Evolutionary conservation across 164 flowering plant species (phyloP).

Genomic region (Santalum album): DNA sequence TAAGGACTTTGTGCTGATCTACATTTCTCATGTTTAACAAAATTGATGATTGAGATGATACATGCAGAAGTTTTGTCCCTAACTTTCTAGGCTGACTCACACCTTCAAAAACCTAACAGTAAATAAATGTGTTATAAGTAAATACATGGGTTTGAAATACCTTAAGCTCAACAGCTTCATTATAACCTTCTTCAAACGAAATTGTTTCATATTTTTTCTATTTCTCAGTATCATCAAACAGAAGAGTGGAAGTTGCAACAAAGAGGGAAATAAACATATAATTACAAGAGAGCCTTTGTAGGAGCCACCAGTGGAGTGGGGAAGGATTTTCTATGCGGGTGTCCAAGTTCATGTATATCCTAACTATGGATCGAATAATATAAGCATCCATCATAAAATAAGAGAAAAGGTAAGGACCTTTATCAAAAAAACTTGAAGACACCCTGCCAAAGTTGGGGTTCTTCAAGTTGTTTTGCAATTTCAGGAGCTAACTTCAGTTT

Average conservation of each 20-base stretch:
- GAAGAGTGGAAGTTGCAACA: constrained; percentile 69
- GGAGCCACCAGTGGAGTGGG: no score
- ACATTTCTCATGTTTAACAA: no score
- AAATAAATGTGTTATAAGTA: no score
- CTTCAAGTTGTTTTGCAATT: constrained; percentile 85
- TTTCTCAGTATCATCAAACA: constrained; percentile 73
- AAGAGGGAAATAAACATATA: neutral
- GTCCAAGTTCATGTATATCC: no score
- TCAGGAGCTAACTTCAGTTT: constrained; percentile 73
- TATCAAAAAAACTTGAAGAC: constrained; percentile 60
- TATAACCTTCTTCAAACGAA: constrained; percentile 56
- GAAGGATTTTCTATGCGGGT: no score
- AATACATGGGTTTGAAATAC: no score
- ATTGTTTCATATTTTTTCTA: constrained; percentile 55
- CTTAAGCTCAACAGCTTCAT: constrained; percentile 63
- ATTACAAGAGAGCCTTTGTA: no score
- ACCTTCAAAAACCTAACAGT: no score
- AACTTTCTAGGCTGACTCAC: no score
- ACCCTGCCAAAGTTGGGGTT: constrained; percentile 90
- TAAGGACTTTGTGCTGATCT: no score
- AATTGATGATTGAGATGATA: no score
- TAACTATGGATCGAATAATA: neutral
- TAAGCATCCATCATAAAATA: neutral
- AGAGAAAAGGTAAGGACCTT: constrained; percentile 37
- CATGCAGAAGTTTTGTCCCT: no score